Evolutionary conservation across 176 grass and related monocot genomes (phyloP), one percentile per base, ranked within the genome.

Genomic region (Hsuehochloa calcarea): DNA sequence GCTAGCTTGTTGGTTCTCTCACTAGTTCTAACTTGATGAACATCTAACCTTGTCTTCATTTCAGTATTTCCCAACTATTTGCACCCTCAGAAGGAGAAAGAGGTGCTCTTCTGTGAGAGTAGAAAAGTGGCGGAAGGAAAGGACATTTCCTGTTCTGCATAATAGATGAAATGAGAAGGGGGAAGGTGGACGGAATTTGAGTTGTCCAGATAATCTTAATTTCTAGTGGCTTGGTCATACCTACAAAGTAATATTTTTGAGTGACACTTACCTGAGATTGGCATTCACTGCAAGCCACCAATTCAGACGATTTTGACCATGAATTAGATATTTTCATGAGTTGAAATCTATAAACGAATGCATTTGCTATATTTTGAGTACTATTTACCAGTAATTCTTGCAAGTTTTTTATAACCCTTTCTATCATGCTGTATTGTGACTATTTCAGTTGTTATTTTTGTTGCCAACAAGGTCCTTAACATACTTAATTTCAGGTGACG

Each of bases 401-500:
- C 17, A 79, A 9, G 4, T 71, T 70, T 50, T 15, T 44, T 1
- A 52, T 58, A 72, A 72, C 63, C 58, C 65, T 6, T 23, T 80
- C 47, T 77, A 39, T 75, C 39, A 38, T 65, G 11, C 29, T 46
- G 40, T 54, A 80, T 65, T 82, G 16, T n/a, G 14, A 45, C 1
- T 62, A 60, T 15, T 37, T 25, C 17, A 71, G 13, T 73, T 68
- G 16, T 83, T 70, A 71, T 8, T 46, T 52, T 31, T 86, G 27
- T 39, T 55, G 38, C 54, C 39, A 79, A 65, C 37, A 72, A 79
- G 22, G 79, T 35, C 40, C 8, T 38, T 55, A 73, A 72, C 72
- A 77, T 67, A 56, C 29, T 72, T 59, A 37, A 87, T 73, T 90
- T 79, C 87, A 98, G 96, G 95, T 65, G 96, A 98, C 39, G 89